Base-by-base conservation (phyloP, 495 filamentous ascomycete genomes). In the Pyrenopolyporus hunteri region DNA sequence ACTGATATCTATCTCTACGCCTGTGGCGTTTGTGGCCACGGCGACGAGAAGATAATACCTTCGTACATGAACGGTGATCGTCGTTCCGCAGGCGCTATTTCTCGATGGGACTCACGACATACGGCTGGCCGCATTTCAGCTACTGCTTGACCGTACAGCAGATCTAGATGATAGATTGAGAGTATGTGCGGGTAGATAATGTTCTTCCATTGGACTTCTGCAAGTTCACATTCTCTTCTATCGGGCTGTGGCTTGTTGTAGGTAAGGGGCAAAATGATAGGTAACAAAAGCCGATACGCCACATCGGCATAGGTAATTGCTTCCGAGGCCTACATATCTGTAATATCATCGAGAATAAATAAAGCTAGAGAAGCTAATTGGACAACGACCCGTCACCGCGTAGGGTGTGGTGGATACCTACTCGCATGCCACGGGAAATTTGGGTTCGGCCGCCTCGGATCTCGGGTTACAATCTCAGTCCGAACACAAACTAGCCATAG, bases 401-500 rank as follows among this genome's bases (percentile, higher is more conserved):
- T 48, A n/a, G 42, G 37, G n/a, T 42, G 52, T 36, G 39, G 56
- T 56, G 62, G 62, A 50, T 56, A 46, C n/a, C n/a, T n/a, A n/a
- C 57, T 46, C 16, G 52, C 63, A 66, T 57, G 29, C 32, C 23
- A 39, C 35, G 40, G 33, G 44, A 52, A 28, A 50, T 28, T 37
- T 22, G 14, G 62, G 32, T 37, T 36, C 48, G 35, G 25, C 33
- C 37, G 29, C 42, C 44, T 63, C 59, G 64, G 64, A 63, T 67
- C 58, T 63, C 64, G 53, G 59, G 49, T 42, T 14, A 46, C 32
- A 10, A 32, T 52, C 28, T 32, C 52, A 59, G 50, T 42, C 58
- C 59, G 64, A 63, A 63, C 47, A 62, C 58, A 53, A 67, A 42
- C 16, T 22, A 11, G 17, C 19, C 35, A 50, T 59, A 51, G 33